Base-by-base conservation (phyloP, 179 eudicot species). In the Gypsophila paniculata region DNA sequence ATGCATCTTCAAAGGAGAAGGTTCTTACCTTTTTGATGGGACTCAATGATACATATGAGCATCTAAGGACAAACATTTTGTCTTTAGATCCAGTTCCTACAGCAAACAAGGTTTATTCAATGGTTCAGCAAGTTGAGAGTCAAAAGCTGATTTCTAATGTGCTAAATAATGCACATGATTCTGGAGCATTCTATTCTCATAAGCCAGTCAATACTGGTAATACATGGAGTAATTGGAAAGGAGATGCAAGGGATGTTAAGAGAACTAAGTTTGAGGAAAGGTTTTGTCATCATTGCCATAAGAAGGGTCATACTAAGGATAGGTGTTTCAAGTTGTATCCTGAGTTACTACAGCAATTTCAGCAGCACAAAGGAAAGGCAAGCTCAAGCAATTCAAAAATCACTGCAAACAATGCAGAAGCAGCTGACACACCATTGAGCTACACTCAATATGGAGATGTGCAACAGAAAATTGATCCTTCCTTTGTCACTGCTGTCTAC, bases 11-110 rank as follows among this genome's bases (percentile, higher is more conserved):
- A 8, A 9, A 14, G n/a, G 29, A 61, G 4, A 62, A 72, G 3
- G 23, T 61, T 0, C 17, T 72, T 0, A 21, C n/a, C 0, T 72
- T 72, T 23, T 13, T 72, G 0, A 61, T 61, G 68, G 48, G 59
- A 0, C 8, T 72, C 4, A 61, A 61, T 53, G 32, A 6, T 11
- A 23, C 6, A 0, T 72, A 5, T 61, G 75, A 72, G 4, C 11
- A 25, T 10, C 7, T 32, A 0, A 25, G 17, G 4, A 38, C 23
- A 2, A 18, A 61, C 5, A 29, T 72, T 2, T 7, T 72, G 5
- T 18, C 68, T 0, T 60, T 72, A 59, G 75, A 60, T 0, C 75
- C 68, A 2, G 1, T 72, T 2, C 75, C 68, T 0, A 8, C 60
- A 0, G n/a, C 61, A 0, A 46, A 72, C 3, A 42, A 17, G 5